A percentile compares a stretch with the other conserved stretches of the same genome.
Conservation (phyloP, 2,329 filamentous ascomycete species). For the Paecilomyces variotii region DNA sequence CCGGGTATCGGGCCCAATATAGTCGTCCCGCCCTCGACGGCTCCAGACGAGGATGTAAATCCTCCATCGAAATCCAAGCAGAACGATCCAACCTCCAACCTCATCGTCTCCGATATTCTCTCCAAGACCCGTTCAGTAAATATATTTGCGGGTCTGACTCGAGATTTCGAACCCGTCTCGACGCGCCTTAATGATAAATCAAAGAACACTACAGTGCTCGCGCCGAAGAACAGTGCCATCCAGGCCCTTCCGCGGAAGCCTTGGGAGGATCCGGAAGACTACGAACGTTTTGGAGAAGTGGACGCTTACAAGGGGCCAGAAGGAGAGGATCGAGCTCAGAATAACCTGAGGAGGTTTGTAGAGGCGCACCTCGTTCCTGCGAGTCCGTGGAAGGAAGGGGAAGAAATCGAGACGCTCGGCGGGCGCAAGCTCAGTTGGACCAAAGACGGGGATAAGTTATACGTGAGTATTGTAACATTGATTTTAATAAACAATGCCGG, state of each 20-base stretch:
- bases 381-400: slow-evolving; percentile 65
- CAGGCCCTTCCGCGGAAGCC: slow-evolving; percentile 73
- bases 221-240: slow-evolving; percentile 76
- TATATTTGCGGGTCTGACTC: slow-evolving; percentile 73
- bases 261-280: slow-evolving; percentile 60
- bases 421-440: slow-evolving; percentile 79
- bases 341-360: slow-evolving; percentile 72
- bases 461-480: slow-evolving; percentile 43
- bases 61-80: not conserved
- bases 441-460: slow-evolving; percentile 52
- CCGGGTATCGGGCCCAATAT: slow-evolving; percentile 8
- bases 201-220: slow-evolving; percentile 74
- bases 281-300: slow-evolving; percentile 52
- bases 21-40: slow-evolving; percentile 13
- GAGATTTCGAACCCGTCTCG: slow-evolving; percentile 63
- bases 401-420: slow-evolving; percentile 59
- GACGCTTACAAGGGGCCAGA: slow-evolving; percentile 67
- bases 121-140: slow-evolving; percentile 70
- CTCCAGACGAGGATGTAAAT: slow-evolving; percentile 6
- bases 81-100: slow-evolving; percentile 29
- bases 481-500: not conserved
- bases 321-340: slow-evolving; percentile 66
- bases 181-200: slow-evolving; percentile 58
- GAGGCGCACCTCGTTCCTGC: slow-evolving; percentile 71
- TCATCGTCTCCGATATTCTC: slow-evolving; percentile 78